phyloP scores from a whole-genome alignment of 352 stramenopile species.

The Globisporangium barbulae region DNA sequence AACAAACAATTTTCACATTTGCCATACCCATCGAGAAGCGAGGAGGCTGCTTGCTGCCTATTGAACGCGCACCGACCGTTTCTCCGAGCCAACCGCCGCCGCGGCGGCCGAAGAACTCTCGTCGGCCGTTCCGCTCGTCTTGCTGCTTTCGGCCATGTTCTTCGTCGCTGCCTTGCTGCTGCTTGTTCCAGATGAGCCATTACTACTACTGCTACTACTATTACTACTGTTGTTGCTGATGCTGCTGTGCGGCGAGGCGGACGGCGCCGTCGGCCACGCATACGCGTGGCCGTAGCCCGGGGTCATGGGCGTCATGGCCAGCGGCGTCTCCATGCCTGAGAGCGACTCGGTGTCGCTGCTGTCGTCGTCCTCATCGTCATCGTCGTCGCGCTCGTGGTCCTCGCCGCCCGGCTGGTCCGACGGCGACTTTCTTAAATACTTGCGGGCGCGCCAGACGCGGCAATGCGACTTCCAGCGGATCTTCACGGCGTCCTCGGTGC shows the following conservation, averaged over 20 bases:
- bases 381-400: background rate
- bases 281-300: conserved; percentile 14
- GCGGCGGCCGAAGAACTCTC: background rate
- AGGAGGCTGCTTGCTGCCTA: background rate
- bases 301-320: conserved; percentile 20
- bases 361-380: conserved; percentile 3
- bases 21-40: background rate
- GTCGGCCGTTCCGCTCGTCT: background rate
- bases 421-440: conserved; percentile 72
- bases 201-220: background rate
- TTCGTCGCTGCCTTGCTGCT: background rate
- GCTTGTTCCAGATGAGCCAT: background rate
- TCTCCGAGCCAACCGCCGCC: conserved; percentile 5
- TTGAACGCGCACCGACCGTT: conserved; percentile 6
- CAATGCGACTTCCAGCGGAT: conserved; percentile 91
- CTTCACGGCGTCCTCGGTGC: conserved; percentile 91
- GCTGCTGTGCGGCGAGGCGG: conserved; percentile 2
- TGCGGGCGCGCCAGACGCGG: conserved; percentile 75
- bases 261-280: conserved; percentile 12
- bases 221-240: background rate
- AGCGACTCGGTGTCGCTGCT: conserved; percentile 19
- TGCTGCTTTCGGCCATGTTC: background rate
- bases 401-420: conserved; percentile 6
- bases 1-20: background rate
- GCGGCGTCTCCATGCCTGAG: conserved; percentile 19